phyloP scores from a whole-genome alignment of 2,329 filamentous ascomycete species.

The Ampelomyces quisqualis region DNA sequence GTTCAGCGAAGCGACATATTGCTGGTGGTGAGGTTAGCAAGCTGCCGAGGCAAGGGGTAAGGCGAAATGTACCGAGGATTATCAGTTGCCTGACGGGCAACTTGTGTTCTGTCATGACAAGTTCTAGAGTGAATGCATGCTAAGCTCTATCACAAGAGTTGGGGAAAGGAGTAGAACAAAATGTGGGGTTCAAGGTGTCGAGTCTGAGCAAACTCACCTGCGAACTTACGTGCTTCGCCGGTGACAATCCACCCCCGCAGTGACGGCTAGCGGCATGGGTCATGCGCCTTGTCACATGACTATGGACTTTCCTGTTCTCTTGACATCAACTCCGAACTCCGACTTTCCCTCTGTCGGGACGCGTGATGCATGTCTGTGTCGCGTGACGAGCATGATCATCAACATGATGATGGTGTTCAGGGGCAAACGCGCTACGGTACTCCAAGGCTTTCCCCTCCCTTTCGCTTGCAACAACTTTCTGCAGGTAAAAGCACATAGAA shows the following conservation, averaged over 20 bases:
- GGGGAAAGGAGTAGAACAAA: background rate
- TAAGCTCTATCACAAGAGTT: background rate
- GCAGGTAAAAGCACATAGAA: too few species aligned
- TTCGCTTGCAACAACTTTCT: too few species aligned
- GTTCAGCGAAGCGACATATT: conserved; percentile 88
- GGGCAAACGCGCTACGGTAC: background rate
- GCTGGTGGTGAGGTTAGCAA: conserved; percentile 54
- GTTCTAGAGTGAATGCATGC: conserved; percentile 7
- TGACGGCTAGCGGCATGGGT: conserved; percentile 5
- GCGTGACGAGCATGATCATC: background rate
- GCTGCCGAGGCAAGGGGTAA: background rate
- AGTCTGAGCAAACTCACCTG: too few species aligned
- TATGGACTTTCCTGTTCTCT: background rate
- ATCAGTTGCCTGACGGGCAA: conserved; percentile 45
- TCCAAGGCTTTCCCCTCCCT: too few species aligned
- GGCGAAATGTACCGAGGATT: conserved; percentile 37
- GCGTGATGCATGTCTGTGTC: background rate
- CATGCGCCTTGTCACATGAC: conserved; percentile 4
- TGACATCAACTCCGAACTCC: conserved; percentile 2
- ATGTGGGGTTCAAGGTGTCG: too few species aligned
- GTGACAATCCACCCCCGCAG: conserved; percentile 2
- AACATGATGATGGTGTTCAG: background rate
- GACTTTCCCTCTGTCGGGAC: background rate
- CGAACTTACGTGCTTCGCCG: too few species aligned
- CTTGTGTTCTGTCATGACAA: conserved; percentile 40